Percentiles rank a stretch among this genome's conserved stretches.
Evolutionary conservation across 139 green algal species (phyloP).

Genomic region (Chloropicon primus): DNA sequence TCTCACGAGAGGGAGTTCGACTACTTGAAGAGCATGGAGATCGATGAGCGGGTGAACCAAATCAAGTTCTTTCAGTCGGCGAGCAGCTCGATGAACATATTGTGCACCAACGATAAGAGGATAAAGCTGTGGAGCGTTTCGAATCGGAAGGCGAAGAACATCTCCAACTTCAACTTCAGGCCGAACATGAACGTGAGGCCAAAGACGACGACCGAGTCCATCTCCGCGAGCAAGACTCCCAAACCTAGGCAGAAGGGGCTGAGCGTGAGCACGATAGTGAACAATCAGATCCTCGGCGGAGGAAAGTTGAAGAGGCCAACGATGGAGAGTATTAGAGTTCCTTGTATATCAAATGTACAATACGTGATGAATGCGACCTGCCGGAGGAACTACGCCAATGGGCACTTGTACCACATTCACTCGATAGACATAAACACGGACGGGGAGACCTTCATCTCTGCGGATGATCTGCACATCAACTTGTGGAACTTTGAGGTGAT

Average conservation of each 20-base stretch:
- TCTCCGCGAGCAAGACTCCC: constrained; percentile 4
- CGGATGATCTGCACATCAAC: constrained; percentile 87
- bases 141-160: constrained; percentile 62
- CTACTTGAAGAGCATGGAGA: constrained; percentile 97
- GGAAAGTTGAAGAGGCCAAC: background rate
- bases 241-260: constrained; percentile 1
- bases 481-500: constrained; percentile 91
- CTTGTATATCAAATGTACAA: constrained; percentile 18
- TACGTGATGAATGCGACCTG: constrained; percentile 38
- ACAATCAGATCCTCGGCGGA: background rate
- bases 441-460: constrained; percentile 89
- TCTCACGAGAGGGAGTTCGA: constrained; percentile 98
- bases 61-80: constrained; percentile 61
- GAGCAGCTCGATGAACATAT: constrained; percentile 25
- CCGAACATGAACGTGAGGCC: background rate
- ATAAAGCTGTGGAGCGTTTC: constrained; percentile 97
- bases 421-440: constrained; percentile 70
- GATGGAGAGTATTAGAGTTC: background rate
- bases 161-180: constrained; percentile 72
- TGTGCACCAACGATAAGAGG: constrained; percentile 96
- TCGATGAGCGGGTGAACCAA: constrained; percentile 99
- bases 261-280: background rate
- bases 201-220: background rate
- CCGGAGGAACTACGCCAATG: constrained; percentile 70
- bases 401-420: constrained; percentile 99